Evolutionary conservation across 352 stramenopile genomes (phyloP).

Genomic region (Phytophthora pistaciae): DNA sequence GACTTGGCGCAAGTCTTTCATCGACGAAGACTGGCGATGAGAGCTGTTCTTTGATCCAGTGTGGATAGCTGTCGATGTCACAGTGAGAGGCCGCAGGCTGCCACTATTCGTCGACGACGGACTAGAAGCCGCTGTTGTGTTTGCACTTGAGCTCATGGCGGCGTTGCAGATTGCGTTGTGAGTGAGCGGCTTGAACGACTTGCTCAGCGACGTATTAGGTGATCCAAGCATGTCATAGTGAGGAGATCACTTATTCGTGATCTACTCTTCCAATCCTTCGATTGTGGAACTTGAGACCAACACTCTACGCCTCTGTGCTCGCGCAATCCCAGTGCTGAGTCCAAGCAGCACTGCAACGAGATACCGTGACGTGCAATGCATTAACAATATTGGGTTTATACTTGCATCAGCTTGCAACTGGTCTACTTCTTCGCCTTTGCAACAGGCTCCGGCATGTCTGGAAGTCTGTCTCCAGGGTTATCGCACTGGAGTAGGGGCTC

Average conservation of each 20-base stretch:
- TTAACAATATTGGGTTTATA: background rate
- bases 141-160: too few relatives aligned
- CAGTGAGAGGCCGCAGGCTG: background rate
- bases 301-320: too few relatives aligned
- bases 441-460: conserved; percentile 18
- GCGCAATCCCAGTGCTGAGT: background rate
- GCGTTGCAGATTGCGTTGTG: too few relatives aligned
- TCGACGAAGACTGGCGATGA: background rate
- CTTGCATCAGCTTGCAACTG: background rate
- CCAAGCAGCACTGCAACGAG: background rate
- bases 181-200: too few relatives aligned
- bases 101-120: too few relatives aligned
- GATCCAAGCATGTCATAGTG: too few relatives aligned
- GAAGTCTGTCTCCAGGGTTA: conserved; percentile 24
- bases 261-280: too few relatives aligned
- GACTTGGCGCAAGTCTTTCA: background rate
- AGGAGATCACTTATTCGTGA: too few relatives aligned
- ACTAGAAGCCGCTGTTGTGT: too few relatives aligned
- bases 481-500: conserved; percentile 44
- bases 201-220: too few relatives aligned
- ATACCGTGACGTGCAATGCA: background rate
- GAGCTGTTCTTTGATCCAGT: background rate
- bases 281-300: too few relatives aligned
- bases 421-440: conserved; percentile 17
- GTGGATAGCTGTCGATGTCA: background rate